Conservation (phyloP, 1,284 basidiomycete species). For the Pseudozyma thailandica region DNA sequence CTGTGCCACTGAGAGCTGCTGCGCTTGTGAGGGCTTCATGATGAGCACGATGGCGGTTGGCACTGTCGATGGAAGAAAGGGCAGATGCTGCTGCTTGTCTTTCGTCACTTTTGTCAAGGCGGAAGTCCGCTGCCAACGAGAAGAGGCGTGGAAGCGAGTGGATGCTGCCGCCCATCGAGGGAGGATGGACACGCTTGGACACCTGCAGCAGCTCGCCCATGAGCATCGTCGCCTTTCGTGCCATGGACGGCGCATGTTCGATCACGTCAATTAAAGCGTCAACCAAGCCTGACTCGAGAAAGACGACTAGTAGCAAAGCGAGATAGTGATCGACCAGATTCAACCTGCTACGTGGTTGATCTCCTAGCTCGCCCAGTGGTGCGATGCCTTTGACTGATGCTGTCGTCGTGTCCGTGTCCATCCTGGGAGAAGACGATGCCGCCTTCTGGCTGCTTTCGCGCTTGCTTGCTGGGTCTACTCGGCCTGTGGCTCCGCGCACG, state of each 20-base stretch:
- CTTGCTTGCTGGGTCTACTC: conserved; percentile 44
- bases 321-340: conserved; percentile 94
- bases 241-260: conserved; percentile 41
- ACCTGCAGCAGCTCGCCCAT: conserved; percentile 90
- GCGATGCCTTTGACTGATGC: conserved; percentile 7
- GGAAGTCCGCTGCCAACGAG: conserved; percentile 79
- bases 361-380: conserved; percentile 41
- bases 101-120: conserved; percentile 64
- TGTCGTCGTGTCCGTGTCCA: conserved; percentile 3
- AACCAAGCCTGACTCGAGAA: conserved; percentile 83
- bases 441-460: conserved; percentile 38
- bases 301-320: conserved; percentile 84
- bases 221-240: conserved; percentile 79
- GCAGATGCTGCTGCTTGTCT: conserved; percentile 85
- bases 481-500: conserved; percentile 34
- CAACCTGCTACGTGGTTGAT: conserved; percentile 69
- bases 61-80: conserved; percentile 86
- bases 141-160: conserved; percentile 88
- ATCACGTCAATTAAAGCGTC: conserved; percentile 62
- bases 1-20: conserved; percentile 28
- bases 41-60: conserved; percentile 73
- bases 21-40: conserved; percentile 42
- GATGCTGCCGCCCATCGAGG: conserved; percentile 81
- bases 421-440: conserved; percentile 16
- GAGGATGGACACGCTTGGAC: conserved; percentile 86